phyloP scores from a whole-genome alignment of 2,329 filamentous ascomycete species.

The Cercospora canescens region DNA sequence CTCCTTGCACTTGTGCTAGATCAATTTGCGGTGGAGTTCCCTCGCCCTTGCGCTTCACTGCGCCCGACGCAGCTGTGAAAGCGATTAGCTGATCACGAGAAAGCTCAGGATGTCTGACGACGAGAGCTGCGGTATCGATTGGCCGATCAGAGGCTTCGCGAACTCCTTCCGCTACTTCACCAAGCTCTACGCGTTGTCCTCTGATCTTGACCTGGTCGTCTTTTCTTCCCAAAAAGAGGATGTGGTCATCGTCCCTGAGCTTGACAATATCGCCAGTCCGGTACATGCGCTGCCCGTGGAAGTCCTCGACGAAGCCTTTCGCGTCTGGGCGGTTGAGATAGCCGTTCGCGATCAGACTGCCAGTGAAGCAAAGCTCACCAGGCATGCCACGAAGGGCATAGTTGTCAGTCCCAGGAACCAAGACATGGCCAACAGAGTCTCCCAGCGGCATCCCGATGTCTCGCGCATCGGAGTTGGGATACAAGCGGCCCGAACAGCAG shows the following conservation, averaged over 20 bases:
- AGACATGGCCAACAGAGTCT: slow-evolving; percentile 20
- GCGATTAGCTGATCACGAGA: slow-evolving; percentile 17
- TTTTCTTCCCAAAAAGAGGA: slow-evolving; percentile 62
- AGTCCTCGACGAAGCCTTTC: slow-evolving; percentile 17
- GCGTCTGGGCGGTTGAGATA: slow-evolving; percentile 23
- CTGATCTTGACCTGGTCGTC: slow-evolving; percentile 79
- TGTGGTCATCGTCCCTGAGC: slow-evolving; percentile 37
- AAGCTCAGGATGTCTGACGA: slow-evolving; percentile 19
- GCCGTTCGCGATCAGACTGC: slow-evolving; percentile 22
- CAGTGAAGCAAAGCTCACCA: slow-evolving; percentile 23
- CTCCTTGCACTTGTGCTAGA: not conserved
- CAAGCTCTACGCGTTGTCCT: slow-evolving; percentile 73
- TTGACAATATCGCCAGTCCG: slow-evolving; percentile 28
- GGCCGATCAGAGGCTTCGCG: slow-evolving; percentile 8
- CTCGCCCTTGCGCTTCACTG: slow-evolving; percentile 6
- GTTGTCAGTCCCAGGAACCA: slow-evolving; percentile 14
- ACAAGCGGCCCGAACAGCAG: slow-evolving; percentile 8
- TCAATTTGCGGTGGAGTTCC: not conserved
- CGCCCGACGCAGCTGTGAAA: slow-evolving; percentile 7
- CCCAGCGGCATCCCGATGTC: slow-evolving; percentile 19
- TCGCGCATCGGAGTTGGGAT: slow-evolving; percentile 14
- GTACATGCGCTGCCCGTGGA: slow-evolving; percentile 17
- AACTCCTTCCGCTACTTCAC: slow-evolving; percentile 56
- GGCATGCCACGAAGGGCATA: slow-evolving; percentile 19
- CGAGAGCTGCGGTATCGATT: slow-evolving; percentile 15